Evolutionary conservation across 345 rosid species (phyloP), one percentile per base, ranked within the genome.

Genomic region (Mangifera indica): DNA sequence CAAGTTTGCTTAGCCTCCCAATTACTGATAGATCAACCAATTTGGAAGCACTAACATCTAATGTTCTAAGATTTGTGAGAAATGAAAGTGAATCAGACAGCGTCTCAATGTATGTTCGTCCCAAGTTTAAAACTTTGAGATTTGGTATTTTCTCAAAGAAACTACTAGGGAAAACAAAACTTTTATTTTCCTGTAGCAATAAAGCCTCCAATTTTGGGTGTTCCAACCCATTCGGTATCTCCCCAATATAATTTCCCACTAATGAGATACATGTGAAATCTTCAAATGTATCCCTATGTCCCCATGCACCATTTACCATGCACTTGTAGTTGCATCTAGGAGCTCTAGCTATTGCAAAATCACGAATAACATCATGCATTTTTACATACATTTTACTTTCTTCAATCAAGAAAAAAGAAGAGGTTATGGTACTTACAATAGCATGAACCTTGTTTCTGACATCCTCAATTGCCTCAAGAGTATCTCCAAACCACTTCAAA

Each of bases 121-220:
- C 51, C 58, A 66, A 25, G 45, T 51, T 44, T 10, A 66, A 7
- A 49, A 66, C 58, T 17, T 49, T 66, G 18, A 48, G 58, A 48
- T 66, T 44, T 26, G 26, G 49, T 57, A 49, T 66, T 66, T 57
- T 29, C 10, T 26, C 14, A 51, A 66, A 66, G 15, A 66, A 66
- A 15, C 17, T 25, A 8, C 5, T 15, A 17, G 57, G 58, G 9
- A 66, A 4, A 2, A 24, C 24, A 22, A 17, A 66, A 0, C 14
- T 1, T 14, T 7, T 3, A 17, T 25, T 66, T 46, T 26, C 1
- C 22, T 49, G 44, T 17, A 66, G 70, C 57, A 48, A 15, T 51
- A 66, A 18, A 26, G 42, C 44, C 25, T 26, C 58, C 24, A 67
- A 60, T 20, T 52, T 67, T 67, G 71, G 71, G 10, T n/a, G 53